phyloP scores from a whole-genome alignment of 177 flowering plant genomes.

The Vitis hybrid region DNA sequence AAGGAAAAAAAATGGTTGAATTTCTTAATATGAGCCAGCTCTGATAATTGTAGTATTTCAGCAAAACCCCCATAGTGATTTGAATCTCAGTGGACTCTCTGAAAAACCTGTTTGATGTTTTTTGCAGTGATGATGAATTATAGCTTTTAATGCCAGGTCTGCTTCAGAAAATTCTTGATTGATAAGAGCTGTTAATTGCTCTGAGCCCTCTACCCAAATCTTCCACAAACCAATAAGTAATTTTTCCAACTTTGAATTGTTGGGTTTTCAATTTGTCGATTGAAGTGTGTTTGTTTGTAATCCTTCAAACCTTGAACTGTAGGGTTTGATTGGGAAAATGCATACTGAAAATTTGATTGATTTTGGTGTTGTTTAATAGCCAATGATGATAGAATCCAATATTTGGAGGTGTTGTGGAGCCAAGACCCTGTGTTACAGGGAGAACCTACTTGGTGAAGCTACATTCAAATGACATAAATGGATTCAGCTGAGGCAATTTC shows the following conservation, averaged over 20 bases:
- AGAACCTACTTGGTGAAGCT: conserved; percentile 34
- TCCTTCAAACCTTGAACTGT: too few species aligned
- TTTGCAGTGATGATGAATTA: conserved; percentile 44
- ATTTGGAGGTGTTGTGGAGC: conserved; percentile 1
- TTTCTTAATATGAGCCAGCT: conserved; percentile 24
- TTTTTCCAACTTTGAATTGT: too few species aligned
- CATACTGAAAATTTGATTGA: background rate
- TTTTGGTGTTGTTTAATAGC: background rate
- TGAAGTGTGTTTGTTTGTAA: too few species aligned
- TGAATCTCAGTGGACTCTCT: background rate
- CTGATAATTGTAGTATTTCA: background rate
- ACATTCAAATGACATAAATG: conserved; percentile 35
- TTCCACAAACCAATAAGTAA: too few species aligned
- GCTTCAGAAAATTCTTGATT: conserved; percentile 71
- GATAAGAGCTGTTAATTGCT: conserved; percentile 45
- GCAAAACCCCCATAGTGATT: background rate
- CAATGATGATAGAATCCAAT: conserved; percentile 7
- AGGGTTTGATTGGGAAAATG: too few species aligned
- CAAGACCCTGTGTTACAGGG: conserved; percentile 19
- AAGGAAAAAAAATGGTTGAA: conserved; percentile 21
- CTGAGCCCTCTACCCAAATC: conserved; percentile 38
- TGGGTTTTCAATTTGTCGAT: too few species aligned
- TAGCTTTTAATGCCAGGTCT: conserved; percentile 73
- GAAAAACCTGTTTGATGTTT: too few species aligned
- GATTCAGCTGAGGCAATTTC: conserved; percentile 33